Conservation (phyloP, 1,284 basidiomycete genomes). For the Ustilago curta region DNA sequence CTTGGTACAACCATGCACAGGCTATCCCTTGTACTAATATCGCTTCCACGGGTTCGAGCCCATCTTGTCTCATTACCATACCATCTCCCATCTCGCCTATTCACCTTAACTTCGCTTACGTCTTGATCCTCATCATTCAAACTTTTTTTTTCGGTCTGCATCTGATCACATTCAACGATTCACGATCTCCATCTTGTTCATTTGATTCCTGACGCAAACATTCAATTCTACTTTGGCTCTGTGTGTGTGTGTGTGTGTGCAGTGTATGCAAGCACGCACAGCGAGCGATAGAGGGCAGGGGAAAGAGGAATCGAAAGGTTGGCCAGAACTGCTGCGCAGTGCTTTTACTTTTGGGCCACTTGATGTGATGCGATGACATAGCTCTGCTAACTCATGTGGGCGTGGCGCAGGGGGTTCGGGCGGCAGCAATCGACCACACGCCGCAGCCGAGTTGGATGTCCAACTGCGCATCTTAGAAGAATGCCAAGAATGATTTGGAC, state of each 20-base stretch:
- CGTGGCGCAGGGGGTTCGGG: slow-evolving; percentile 8
- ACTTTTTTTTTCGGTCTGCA: slow-evolving; percentile 22
- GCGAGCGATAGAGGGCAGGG: not conserved
- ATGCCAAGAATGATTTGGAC: not conserved
- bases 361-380: not conserved
- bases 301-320: not conserved
- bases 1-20: not conserved
- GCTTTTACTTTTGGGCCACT: not conserved
- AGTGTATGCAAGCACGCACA: not conserved
- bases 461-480: not conserved
- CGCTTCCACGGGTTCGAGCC: not conserved
- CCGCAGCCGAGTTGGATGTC: slow-evolving; percentile 18
- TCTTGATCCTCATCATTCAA: slow-evolving; percentile 9
- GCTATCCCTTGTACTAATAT: slow-evolving; percentile 4
- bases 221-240: not conserved
- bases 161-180: slow-evolving; percentile 9
- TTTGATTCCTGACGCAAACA: slow-evolving; percentile 6
- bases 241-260: not conserved
- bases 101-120: slow-evolving; percentile 2
- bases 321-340: not conserved
- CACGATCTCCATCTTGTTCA: slow-evolving; percentile 2
- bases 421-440: slow-evolving; percentile 5
- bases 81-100: slow-evolving; percentile 1
- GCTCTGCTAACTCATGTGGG: slow-evolving; percentile 8
- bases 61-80: slow-evolving; percentile 3